Conservation (phyloP, 2,329 filamentous ascomycete species). For the Penicillium sp. region DNA sequence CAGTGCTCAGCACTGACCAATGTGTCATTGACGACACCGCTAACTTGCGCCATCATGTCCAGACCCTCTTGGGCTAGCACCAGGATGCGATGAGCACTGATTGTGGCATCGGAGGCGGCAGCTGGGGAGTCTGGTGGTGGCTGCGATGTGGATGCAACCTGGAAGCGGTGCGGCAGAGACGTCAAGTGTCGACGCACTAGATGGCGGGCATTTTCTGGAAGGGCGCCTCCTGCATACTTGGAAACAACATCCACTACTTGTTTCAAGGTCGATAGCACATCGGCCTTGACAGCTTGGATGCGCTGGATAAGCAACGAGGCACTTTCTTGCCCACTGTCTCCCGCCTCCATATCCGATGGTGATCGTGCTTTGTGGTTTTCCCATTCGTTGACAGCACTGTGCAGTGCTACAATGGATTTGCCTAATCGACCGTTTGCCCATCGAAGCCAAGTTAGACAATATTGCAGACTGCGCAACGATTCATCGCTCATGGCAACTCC, state of each 20-base stretch:
- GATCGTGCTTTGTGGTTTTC: constrained; percentile 53
- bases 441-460: constrained; percentile 76
- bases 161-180: constrained; percentile 80
- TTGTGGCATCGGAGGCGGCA: constrained; percentile 48
- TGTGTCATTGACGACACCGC: constrained; percentile 81
- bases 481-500: constrained; percentile 90
- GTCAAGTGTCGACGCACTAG: constrained; percentile 82
- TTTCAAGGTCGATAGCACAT: constrained; percentile 76
- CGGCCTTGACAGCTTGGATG: constrained; percentile 66
- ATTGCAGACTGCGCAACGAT: constrained; percentile 78
- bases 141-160: constrained; percentile 62
- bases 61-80: constrained; percentile 86
- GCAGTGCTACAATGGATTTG: constrained; percentile 71
- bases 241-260: constrained; percentile 82
- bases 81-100: constrained; percentile 71
- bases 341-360: constrained; percentile 20
- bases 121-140: constrained; percentile 34
- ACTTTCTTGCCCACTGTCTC: constrained; percentile 22
- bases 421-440: constrained; percentile 81
- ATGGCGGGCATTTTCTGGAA: constrained; percentile 82
- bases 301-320: constrained; percentile 43
- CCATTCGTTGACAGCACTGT: constrained; percentile 75
- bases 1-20: constrained; percentile 88
- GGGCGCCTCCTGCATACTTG: constrained; percentile 83
- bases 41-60: constrained; percentile 93